Conservation (phyloP, 495 filamentous ascomycete species). For the Aspergillus sclerotioniger region DNA sequence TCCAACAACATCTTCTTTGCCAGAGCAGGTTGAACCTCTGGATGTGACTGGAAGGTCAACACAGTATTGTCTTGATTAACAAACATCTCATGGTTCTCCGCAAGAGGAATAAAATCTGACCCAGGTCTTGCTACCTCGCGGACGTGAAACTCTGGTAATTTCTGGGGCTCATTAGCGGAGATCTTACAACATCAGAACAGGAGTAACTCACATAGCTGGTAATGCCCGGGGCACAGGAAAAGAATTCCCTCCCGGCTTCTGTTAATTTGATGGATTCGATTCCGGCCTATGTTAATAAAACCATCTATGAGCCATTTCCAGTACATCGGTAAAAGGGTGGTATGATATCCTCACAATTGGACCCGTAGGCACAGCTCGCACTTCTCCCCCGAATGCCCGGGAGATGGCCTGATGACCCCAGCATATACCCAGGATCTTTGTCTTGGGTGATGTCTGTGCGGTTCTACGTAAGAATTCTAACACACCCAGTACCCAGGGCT, state of each 20-base stretch:
- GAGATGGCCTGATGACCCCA: background rate
- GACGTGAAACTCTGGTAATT: constrained; percentile 9
- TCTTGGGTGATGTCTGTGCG: background rate
- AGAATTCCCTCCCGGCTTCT: background rate
- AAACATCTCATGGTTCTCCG: constrained; percentile 14
- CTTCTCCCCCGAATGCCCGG: background rate
- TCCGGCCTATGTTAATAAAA: background rate
- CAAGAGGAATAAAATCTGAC: background rate
- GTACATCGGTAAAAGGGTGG: background rate
- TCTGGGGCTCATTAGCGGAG: background rate
- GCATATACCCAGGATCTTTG: background rate
- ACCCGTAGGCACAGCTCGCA: background rate
- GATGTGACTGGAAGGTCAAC: constrained; percentile 15
- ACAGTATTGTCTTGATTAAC: constrained; percentile 10
- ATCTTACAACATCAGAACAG: background rate
- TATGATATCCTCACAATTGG: background rate
- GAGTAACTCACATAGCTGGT: background rate
- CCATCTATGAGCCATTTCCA: background rate
- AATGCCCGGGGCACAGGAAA: background rate
- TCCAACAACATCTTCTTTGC: constrained; percentile 17
- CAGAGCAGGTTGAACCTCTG: constrained; percentile 4
- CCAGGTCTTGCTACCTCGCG: constrained; percentile 7
- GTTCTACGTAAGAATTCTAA: background rate
- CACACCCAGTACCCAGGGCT: background rate
- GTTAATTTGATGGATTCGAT: background rate